Evolutionary conservation across 169 alveolate species (phyloP).

Genomic region (Plasmodium fragile): DNA sequence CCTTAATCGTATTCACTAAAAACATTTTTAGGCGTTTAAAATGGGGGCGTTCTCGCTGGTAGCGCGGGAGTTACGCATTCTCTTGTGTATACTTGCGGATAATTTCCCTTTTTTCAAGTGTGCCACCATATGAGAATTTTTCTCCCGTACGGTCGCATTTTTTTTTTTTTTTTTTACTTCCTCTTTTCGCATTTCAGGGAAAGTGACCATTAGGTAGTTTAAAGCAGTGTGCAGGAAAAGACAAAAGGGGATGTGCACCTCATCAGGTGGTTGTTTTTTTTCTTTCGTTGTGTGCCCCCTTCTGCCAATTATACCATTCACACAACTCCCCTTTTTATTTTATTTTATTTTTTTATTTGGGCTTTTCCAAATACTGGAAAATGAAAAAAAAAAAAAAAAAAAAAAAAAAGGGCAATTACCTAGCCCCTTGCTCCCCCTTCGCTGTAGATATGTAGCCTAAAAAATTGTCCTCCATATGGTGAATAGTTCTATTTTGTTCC

Average conservation of each 20-base stretch:
- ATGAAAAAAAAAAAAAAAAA: slow-evolving; percentile 3
- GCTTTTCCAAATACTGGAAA: background rate
- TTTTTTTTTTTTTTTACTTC: background rate
- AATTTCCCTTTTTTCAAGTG: background rate
- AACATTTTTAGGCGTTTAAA: slow-evolving; percentile 22
- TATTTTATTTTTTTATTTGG: background rate
- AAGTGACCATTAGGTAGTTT: background rate
- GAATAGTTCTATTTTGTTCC: slow-evolving; percentile 15
- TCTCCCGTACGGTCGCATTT: background rate
- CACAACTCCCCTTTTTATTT: background rate
- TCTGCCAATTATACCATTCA: background rate
- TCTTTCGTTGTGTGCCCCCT: background rate
- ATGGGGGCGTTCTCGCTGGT: background rate
- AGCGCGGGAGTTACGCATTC: background rate
- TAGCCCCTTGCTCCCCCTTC: background rate
- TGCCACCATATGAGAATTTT: background rate
- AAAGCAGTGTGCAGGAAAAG: background rate
- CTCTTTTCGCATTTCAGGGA: background rate
- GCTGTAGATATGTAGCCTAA: background rate
- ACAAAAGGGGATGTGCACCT: background rate
- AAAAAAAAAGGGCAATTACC: background rate
- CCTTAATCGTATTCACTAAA: slow-evolving; percentile 33
- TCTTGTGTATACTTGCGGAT: background rate
- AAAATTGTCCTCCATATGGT: background rate
- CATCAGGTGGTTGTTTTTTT: background rate